Base-by-base conservation (phyloP, 768 basidiomycete species). In the Lactarius evosmus region DNA sequence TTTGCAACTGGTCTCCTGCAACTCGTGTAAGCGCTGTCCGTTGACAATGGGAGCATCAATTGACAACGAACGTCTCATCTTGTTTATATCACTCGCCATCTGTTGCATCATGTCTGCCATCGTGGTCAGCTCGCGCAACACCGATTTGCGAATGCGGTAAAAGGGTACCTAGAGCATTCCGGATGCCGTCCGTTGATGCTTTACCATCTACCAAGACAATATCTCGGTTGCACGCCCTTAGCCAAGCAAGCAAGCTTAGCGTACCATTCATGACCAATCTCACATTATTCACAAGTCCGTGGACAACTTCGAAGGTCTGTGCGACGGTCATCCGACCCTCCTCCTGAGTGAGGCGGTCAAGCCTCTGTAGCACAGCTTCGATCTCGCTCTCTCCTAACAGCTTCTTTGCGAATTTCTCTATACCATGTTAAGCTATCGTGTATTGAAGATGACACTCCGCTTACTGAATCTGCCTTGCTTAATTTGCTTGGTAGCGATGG, bases 221-320 rank as follows among this genome's bases (percentile, higher is more conserved):
- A n/a, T n/a, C n/a, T n/a, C n/a, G n/a, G n/a, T n/a, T n/a, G n/a
- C n/a, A n/a, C n/a, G n/a, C n/a, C n/a, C n/a, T n/a, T n/a, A n/a
- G n/a, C n/a, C n/a, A n/a, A n/a, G n/a, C n/a, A n/a, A n/a, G n/a
- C n/a, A n/a, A n/a, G n/a, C n/a, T 11, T 7, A 34, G 8, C 49
- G 12, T 17, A 51, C 58, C 58, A n/a, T 59, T 12, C 49, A 59
- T 50, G 49, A 59, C 49, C 2, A 27, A 27, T 27, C 17, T 59
- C 17, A 4, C 38, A 6, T 59, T 25, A 17, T n/a, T 46, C 16
- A 41, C 38, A 33, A 60, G 59, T 14, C 29, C 36, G n/a, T 32
- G 29, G 14, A 60, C 36, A 17, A 40, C 36, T 14, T 60, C 59
- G 7, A 52, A 49, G 1, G 59, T 53, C 22, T 60, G 51, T 0